Base-by-base conservation (phyloP, 108 stramenopile species). In the Parietichytrium sp. region DNA sequence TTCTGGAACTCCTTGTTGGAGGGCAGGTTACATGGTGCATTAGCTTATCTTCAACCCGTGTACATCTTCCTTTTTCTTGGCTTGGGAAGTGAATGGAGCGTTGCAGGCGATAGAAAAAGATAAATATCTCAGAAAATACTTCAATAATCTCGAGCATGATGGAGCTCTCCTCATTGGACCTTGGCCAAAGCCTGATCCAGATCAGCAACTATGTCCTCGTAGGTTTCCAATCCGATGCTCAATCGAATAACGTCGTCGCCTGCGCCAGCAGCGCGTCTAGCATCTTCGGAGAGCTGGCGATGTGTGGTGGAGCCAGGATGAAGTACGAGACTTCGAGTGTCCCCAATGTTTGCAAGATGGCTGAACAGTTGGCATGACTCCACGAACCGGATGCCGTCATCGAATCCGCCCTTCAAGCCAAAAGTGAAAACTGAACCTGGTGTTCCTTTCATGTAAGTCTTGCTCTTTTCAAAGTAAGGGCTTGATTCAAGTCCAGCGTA, bases 381-480 rank as follows among this genome's bases (percentile, higher is more conserved):
- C 4, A 79, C 49, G 20, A 49, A 79, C 16, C 18, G n/a, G 20
- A 79, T 50, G 50, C 79, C 79, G 7, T 48, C 49, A 26, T 79
- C 31, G 79, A 48, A 79, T 6, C 79, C 79, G 29, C 79, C 79
- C 79, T 79, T 79, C 26, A 79, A 29, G 8, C 79, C 79, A 79
- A 79, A 79, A 18, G 79, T 79, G 79, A 79, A 79, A 12, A 79
- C 79, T 18, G 29, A 30, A 50, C 79, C 79, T 1, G 79, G 29
- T 7, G 49, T 50, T 18, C 79, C 27, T 7, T 48, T 48, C 15
- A 51, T 8, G 31, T 79, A 79, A 48, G 27, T 79, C 51, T 51
- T 10, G 12, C 49, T 50, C 7, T 26, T 30, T 7, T 16, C 33
- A n/a, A 42, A 38, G n/a, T 72, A 72, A 0, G 30, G 6, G 61